Base-by-base conservation (phyloP, 164 flowering plant species). In the Houttuynia cordata region DNA sequence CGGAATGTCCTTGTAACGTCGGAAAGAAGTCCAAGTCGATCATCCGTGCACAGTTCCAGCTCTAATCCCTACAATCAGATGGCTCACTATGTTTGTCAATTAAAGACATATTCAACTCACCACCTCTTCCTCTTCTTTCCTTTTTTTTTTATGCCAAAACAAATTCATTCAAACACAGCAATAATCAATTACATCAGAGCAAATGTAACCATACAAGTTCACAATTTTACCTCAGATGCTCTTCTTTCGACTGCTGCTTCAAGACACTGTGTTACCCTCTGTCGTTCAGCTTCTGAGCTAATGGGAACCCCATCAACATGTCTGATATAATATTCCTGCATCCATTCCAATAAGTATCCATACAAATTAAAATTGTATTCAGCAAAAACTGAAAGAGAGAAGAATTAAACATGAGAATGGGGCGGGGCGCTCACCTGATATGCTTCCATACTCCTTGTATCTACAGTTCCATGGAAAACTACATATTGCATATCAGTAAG, bases 1-100 rank as follows among this genome's bases (percentile, higher is more conserved):
- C 96, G 77, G 67, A 92, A 87, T 57, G 83, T 72, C 73, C 96
- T 75, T 30, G 96, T 92, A 39, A 92, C 77, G 49, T 92, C 96
- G 0, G 98, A 85, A 49, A 73, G 71, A 7, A 73, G 73, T 23
- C 70, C 73, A 24, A 80, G 68, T 24, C 91, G 71, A 70, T 89
- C 96, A 25, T 82, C 81, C 8, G 91, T 72, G 63, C 79, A 76
- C 64, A 92, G 40, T 74, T 86, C 91, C 54, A 89, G 77, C 73
- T 84, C 85, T 47, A 92, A 57, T 14, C 89, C 96, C 96, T 92
- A 74, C 70, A 75, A 19, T 52, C 55, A 52, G 23, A n/a, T 52
- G 23, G 20, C 19, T n/a, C 23, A n/a, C n/a, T 30, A 30, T 2
- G 37, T 30, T 30, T 30, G 37, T 30, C 37, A 30, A 30, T 30